Evolutionary conservation across 108 stramenopile genomes (phyloP).

Genomic region (Cyclotella atomus): DNA sequence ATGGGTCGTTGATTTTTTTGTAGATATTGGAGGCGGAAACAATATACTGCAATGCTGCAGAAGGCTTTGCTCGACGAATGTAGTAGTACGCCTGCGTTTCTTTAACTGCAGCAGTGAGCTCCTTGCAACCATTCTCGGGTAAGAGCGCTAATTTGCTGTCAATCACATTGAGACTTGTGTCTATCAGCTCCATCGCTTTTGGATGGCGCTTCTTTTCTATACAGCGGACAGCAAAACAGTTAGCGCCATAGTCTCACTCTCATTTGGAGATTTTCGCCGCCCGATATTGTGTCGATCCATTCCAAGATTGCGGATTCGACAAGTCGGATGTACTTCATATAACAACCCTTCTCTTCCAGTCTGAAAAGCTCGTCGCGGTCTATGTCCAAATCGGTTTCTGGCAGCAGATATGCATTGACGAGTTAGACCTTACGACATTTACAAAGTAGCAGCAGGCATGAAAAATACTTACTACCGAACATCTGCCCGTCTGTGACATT

Average conservation of each 20-base stretch:
- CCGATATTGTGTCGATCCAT: constrained; percentile 1
- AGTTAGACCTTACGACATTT: neutral
- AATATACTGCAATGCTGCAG: constrained; percentile 51
- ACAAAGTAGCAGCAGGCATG: neutral
- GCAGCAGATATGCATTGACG: neutral
- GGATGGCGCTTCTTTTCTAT: constrained; percentile 23
- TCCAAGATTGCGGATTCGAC: constrained; percentile 29
- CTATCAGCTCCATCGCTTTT: constrained; percentile 19
- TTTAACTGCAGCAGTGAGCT: constrained; percentile 50
- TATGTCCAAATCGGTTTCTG: neutral
- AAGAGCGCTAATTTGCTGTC: neutral
- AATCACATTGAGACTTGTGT: constrained; percentile 3
- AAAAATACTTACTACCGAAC: constrained; percentile 11
- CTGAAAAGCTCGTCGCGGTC: constrained; percentile 24
- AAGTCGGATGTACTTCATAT: constrained; percentile 35
- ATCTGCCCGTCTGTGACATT: constrained; percentile 42
- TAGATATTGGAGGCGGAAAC: constrained; percentile 55
- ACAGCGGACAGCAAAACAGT: constrained; percentile 23
- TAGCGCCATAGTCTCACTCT: constrained; percentile 40
- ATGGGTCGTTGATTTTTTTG: constrained; percentile 5
- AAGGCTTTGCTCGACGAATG: constrained; percentile 44
- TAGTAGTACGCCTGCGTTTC: constrained; percentile 63
- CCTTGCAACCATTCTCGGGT: neutral
- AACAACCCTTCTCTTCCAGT: constrained; percentile 35
- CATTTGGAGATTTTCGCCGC: constrained; percentile 14